These are phyloP conservation scores for Agrostemma githago DNA, from an alignment of 148 eudicot species.

Conservation along the genomic window DNA sequence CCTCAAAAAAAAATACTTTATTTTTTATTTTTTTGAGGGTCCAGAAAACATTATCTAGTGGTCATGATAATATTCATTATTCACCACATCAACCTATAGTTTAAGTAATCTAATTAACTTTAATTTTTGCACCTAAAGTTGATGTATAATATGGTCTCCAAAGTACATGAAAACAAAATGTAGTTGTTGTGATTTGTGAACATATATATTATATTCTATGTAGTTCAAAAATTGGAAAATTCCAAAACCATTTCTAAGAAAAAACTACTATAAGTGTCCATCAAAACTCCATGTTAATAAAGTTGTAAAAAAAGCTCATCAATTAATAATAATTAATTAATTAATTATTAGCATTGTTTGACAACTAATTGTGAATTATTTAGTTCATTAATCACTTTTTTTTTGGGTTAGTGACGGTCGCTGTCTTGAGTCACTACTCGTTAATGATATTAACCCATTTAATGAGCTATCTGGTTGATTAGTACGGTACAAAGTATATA, in stretches of 20 bases:
- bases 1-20: no score
- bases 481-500: no score
- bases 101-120: not conserved
- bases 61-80: constrained; percentile 22
- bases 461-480: no score
- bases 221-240: not conserved
- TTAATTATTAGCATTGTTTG: no score
- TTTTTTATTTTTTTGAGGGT: constrained; percentile 16
- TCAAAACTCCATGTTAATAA: not conserved
- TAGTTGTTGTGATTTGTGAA: not conserved
- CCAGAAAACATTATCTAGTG: constrained; percentile 18
- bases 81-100: not conserved
- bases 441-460: no score
- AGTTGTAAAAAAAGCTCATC: not conserved
- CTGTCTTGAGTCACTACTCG: no score
- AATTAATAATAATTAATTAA: not conserved
- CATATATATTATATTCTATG: not conserved
- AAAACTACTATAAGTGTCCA: constrained; percentile 9
- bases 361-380: no score
- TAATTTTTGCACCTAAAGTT: constrained; percentile 6
- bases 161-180: constrained; percentile 16
- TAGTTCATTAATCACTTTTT: no score
- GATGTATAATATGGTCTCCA: constrained; percentile 1
- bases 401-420: no score
- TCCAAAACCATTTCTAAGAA: not conserved